Percentiles rank a stretch among this genome's conserved stretches.
phyloP scores from a whole-genome alignment of 1,139 yeast species.

The Candida mesenterica region DNA sequence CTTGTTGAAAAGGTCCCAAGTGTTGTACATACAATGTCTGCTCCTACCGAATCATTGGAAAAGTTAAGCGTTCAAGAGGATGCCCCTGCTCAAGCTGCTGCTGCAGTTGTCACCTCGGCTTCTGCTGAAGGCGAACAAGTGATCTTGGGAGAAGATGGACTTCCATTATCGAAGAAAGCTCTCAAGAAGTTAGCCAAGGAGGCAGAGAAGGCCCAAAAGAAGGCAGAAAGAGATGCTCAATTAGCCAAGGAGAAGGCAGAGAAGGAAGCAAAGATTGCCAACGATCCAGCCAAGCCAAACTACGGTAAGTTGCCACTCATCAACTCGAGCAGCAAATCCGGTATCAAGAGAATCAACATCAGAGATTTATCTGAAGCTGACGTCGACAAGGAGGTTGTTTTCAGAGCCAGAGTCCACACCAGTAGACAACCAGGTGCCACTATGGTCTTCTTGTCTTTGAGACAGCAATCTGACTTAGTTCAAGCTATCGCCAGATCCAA shows the following conservation, averaged over 20 bases:
- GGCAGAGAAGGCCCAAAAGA: constrained; percentile 86
- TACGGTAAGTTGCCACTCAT: constrained; percentile 89
- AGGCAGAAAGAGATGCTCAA: constrained; percentile 90
- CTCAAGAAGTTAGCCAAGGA: constrained; percentile 93
- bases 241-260: constrained; percentile 85
- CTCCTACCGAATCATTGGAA: constrained; percentile 36
- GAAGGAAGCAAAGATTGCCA: constrained; percentile 74
- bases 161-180: constrained; percentile 93
- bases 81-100: constrained; percentile 13
- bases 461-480: constrained; percentile 82
- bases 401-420: constrained; percentile 93
- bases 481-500: constrained; percentile 81
- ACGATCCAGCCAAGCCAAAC: constrained; percentile 80
- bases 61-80: constrained; percentile 29
- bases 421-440: constrained; percentile 96
- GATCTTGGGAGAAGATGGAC: constrained; percentile 79
- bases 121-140: constrained; percentile 27
- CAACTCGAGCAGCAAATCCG: constrained; percentile 71
- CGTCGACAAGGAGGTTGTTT: constrained; percentile 75
- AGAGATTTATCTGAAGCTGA: constrained; percentile 55
- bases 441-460: constrained; percentile 82
- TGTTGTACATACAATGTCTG: constrained; percentile 24
- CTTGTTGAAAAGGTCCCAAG: background rate
- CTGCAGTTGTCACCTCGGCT: constrained; percentile 17
- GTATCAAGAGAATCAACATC: constrained; percentile 56